phyloP scores from a whole-genome alignment of 768 basidiomycete species.

The Cystofilobasidium ferigula region DNA sequence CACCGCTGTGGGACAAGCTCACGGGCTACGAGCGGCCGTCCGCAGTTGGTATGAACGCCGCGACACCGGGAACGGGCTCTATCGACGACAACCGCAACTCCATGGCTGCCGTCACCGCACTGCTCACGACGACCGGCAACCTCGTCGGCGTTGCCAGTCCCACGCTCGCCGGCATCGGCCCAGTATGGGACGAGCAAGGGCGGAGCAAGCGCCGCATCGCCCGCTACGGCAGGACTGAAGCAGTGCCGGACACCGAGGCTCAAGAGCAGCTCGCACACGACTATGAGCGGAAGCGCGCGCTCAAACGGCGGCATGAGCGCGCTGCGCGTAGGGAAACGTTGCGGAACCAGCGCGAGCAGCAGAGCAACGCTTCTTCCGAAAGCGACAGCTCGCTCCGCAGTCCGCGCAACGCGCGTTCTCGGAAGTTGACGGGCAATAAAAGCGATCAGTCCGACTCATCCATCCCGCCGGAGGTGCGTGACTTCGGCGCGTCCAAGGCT shows the following conservation, averaged over 20 bases:
- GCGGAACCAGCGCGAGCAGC: background rate
- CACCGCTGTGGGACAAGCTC: background rate
- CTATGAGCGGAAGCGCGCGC: background rate
- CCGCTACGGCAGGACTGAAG: conserved; percentile 4
- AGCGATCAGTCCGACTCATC: no score
- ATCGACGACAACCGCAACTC: background rate
- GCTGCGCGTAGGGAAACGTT: background rate
- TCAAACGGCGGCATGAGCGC: background rate
- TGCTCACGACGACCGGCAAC: conserved; percentile 10
- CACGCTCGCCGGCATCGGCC: background rate
- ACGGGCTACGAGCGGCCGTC: background rate
- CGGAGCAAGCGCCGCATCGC: conserved; percentile 1
- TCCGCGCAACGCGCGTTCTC: background rate
- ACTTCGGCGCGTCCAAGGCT: no score
- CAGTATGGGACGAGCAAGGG: background rate
- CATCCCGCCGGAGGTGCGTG: no score
- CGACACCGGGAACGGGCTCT: background rate
- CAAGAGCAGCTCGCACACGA: background rate
- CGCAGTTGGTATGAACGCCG: background rate
- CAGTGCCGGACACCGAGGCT: background rate
- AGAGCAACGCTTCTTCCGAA: background rate
- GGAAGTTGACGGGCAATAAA: no score
- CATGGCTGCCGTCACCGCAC: conserved; percentile 1
- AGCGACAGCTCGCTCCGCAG: background rate
- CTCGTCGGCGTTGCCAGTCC: conserved; percentile 1